These are phyloP conservation scores for Bisporella sp. DNA, from an alignment of 2,329 filamentous ascomycete species.

Conservation along the genomic window DNA sequence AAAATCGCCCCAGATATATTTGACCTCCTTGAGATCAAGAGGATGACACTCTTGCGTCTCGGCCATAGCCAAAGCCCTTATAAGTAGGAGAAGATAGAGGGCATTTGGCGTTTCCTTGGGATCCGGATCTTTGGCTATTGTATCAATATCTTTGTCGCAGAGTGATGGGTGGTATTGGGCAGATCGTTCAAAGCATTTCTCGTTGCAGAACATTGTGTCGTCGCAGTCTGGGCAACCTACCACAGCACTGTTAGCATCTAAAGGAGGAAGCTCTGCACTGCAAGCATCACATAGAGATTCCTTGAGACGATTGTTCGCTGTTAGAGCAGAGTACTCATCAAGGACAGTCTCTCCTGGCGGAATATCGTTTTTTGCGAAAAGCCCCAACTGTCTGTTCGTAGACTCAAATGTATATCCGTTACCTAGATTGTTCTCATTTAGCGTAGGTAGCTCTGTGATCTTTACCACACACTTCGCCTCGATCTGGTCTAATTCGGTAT, in stretches of 20 bases:
- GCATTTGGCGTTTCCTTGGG: constrained; percentile 52
- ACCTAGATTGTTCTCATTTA: constrained; percentile 44
- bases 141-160: constrained; percentile 60
- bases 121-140: constrained; percentile 57
- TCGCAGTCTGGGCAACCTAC: constrained; percentile 54
- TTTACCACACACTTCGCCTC: constrained; percentile 79
- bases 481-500: constrained; percentile 57
- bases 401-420: constrained; percentile 43
- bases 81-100: constrained; percentile 55
- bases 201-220: constrained; percentile 60
- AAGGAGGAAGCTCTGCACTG: constrained; percentile 61
- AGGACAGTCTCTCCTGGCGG: constrained; percentile 69
- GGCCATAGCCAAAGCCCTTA: constrained; percentile 56
- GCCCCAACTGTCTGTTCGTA: constrained; percentile 71
- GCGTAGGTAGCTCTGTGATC: constrained; percentile 66
- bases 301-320: constrained; percentile 81
- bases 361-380: constrained; percentile 83
- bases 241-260: constrained; percentile 39
- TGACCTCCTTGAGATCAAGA: constrained; percentile 56
- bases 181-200: constrained; percentile 50
- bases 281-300: constrained; percentile 88
- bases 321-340: constrained; percentile 77
- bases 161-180: constrained; percentile 57
- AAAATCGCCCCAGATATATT: constrained; percentile 66
- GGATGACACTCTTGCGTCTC: constrained; percentile 54